phyloP scores from a whole-genome alignment of 768 basidiomycete genomes.

The Hortiboletus campestris region DNA sequence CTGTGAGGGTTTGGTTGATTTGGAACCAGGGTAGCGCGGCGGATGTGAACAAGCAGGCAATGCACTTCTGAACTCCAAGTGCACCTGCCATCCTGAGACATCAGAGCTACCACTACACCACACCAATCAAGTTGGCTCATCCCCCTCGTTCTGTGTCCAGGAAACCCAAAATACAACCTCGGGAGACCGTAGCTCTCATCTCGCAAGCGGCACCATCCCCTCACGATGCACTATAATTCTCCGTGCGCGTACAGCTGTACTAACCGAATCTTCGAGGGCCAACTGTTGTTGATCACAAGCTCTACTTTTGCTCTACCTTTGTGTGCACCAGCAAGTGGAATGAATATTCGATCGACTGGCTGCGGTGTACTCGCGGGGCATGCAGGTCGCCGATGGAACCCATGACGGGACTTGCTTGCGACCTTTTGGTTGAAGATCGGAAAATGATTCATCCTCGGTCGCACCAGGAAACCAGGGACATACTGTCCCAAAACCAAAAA shows the following conservation, averaged over 20 bases:
- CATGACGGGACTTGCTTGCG: no score
- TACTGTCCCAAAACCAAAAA: no score
- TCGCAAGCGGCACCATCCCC: neutral
- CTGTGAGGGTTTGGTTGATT: conserved; percentile 18
- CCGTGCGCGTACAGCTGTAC: neutral
- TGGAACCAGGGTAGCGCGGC: conserved; percentile 25
- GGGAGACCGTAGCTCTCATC: neutral
- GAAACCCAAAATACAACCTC: neutral
- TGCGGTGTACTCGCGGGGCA: no score
- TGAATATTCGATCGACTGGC: neutral
- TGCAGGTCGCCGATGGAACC: neutral
- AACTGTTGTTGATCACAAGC: neutral
- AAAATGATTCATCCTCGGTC: no score
- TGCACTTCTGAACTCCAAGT: conserved; percentile 11
- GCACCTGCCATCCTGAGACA: conserved; percentile 24
- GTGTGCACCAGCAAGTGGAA: neutral
- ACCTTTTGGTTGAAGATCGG: no score
- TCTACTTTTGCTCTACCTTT: neutral
- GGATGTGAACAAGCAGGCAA: conserved; percentile 24
- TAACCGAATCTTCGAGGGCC: neutral
- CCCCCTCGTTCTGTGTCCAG: neutral
- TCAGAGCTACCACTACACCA: neutral
- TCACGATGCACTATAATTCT: neutral
- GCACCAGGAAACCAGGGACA: no score
- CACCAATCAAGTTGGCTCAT: neutral